phyloP scores from a whole-genome alignment of 129 eudicot species.

The Oenanthe sinensis region DNA sequence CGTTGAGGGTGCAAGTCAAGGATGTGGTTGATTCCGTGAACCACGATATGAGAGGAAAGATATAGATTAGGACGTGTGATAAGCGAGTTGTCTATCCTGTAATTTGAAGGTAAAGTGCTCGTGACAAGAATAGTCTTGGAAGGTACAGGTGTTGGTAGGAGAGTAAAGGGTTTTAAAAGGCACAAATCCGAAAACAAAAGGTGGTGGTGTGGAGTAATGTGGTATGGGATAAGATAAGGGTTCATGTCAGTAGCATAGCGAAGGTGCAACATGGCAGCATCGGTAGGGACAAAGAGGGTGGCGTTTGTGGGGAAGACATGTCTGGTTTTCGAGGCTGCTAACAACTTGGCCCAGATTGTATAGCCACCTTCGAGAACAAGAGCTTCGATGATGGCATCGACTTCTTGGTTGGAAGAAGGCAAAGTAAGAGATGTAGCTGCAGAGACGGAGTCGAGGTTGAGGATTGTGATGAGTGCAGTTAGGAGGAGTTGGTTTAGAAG shows the following conservation, averaged over 20 bases:
- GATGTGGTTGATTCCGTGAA: too few species aligned
- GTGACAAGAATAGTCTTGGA: slow-evolving; percentile 42
- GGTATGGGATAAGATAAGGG: slow-evolving; percentile 33
- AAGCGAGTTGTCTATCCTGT: too few species aligned
- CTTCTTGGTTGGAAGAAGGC: too few species aligned
- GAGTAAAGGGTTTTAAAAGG: slow-evolving; percentile 25
- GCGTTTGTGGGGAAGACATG: slow-evolving; percentile 35
- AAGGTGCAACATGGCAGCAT: slow-evolving; percentile 31
- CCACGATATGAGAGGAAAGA: too few species aligned
- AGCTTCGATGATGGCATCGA: slow-evolving; percentile 6
- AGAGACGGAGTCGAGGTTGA: too few species aligned
- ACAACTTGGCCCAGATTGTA: slow-evolving; percentile 46
- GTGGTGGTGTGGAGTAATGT: slow-evolving; percentile 48
- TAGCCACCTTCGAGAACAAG: slow-evolving; percentile 11
- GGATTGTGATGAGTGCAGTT: too few species aligned
- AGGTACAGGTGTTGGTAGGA: slow-evolving; percentile 30
- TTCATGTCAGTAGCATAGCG: slow-evolving; percentile 21
- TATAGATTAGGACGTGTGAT: too few species aligned
- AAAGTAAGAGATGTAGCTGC: too few species aligned
- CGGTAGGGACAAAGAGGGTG: slow-evolving; percentile 51
- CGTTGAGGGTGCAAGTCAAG: too few species aligned
- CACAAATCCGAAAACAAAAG: slow-evolving; percentile 47
- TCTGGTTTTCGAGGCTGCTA: slow-evolving; percentile 31
- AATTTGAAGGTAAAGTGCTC: slow-evolving; percentile 16
- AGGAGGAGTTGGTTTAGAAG: too few species aligned